Base-by-base conservation (phyloP, 495 filamentous ascomycete species). In the Aspergillus incahuasiensis region DNA sequence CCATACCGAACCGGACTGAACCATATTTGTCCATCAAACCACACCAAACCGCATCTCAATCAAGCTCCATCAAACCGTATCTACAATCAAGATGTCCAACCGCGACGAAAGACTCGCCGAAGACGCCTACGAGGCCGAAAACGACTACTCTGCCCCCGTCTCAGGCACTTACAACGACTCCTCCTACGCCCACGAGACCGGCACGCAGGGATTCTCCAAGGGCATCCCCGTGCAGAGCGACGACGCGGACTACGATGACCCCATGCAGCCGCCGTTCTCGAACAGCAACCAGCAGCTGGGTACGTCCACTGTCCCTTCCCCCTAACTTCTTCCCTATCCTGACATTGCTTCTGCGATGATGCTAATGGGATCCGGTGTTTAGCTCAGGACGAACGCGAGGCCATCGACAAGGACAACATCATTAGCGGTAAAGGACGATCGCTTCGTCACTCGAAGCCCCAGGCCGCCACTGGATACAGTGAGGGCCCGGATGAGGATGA, bases 401-500 rank as follows among this genome's bases (percentile, higher is more conserved):
- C 62, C 3, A 66, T 66, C 22, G 59, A 67, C 22, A 32, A 57
- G 21, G 55, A 50, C 15, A 68, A 73, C 28, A 54, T 69, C 16
- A 15, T 73, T 19, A 25, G 34, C n/a, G 38, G 38, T 8, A 9
- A 11, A 9, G 69, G 69, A 13, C 62, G 66, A 19, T 47, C 62
- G 6, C 57, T 66, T 15, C 66, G 70, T 32, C 64, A 67, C 49
- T 54, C 65, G 15, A 63, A 67, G 55, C 65, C 68, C 9, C 55
- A 48, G 35, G 38, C 38, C 40, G 47, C 63, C 7, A 60, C 60
- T 21, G 28, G 24, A 24, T 73, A 73, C 24, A 66, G 52, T 19
- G 68, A 73, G 55, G 68, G 70, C 0, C 64, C 62, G 13, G 60
- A 61, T 6, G 70, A 69, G 52, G 57, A 63, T 52, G 66, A 70